Base-by-base conservation (phyloP, 441 rosid genomes). In the Erodium texanum region DNA sequence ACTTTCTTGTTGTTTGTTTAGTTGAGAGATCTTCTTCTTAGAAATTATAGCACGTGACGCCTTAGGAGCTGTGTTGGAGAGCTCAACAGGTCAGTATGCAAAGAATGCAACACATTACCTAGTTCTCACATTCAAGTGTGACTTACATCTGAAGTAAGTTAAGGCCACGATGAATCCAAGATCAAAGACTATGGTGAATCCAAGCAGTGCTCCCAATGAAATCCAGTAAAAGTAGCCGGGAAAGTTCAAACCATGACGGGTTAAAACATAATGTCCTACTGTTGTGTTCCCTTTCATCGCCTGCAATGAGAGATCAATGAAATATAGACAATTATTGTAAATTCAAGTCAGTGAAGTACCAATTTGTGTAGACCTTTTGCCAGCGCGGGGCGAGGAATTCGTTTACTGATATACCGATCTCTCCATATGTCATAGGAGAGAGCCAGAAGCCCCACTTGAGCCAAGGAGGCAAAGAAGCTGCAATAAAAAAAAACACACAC, bases 371-470 rank as follows among this genome's bases (percentile, higher is more conserved):
- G n/a, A n/a, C n/a, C n/a, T n/a, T n/a, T n/a, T n/a, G 64, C 95
- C 95, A 85, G 9, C 89, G 79, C 4, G 91, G 89, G 68, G 89
- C 83, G 14, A 75, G 86, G 71, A 90, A 90, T 41, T 90, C 91
- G 11, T 87, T 90, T 23, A 80, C 54, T 0, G 86, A 77, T 77
- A 84, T 36, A 61, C 89, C 93, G 69, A 89, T 86, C 80, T 89
- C 89, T 18, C 83, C 96, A 77, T 86, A 87, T 16, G 92, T 70
- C 74, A 85, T 58, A 1, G 92, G 92, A 73, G 83, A 79, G 22
- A 87, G 24, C 94, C 94, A 87, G 73, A 90, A 88, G 23, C 82
- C 92, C 92, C 97, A 90, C 22, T 70, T 54, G 71, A 88, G 67
- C 97, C 92, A 88, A 68, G 59, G 59, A 66, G 92, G 89, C 78